Percentiles rank a stretch among this genome's conserved stretches.
Conservation (phyloP, 139 green algal genomes). For the Chlorella sp. region DNA sequence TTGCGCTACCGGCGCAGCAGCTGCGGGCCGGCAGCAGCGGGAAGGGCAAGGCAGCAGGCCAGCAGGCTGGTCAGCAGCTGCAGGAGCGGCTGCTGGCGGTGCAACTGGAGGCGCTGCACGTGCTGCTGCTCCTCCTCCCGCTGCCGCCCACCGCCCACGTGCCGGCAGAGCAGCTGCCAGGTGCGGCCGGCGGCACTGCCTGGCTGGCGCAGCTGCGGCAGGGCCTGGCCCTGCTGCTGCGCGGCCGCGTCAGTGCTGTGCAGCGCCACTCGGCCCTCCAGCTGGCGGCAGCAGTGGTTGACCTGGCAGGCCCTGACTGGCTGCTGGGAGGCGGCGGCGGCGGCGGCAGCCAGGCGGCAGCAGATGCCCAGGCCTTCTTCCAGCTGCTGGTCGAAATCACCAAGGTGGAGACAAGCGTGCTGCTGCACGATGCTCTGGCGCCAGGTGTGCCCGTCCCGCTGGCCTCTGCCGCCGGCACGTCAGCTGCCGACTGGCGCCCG, state of each 20-base stretch:
- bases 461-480: background rate
- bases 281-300: slow-evolving; percentile 52
- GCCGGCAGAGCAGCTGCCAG: background rate
- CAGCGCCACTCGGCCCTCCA: slow-evolving; percentile 66
- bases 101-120: slow-evolving; percentile 69
- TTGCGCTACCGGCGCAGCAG: slow-evolving; percentile 32
- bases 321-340: slow-evolving; percentile 37
- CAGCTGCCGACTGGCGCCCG: background rate
- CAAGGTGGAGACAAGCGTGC: slow-evolving; percentile 56
- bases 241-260: slow-evolving; percentile 34
- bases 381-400: slow-evolving; percentile 53
- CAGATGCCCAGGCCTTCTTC: slow-evolving; percentile 46
- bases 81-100: slow-evolving; percentile 16
- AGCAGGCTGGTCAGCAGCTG: background rate
- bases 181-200: background rate
- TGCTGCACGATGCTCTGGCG: slow-evolving; percentile 61
- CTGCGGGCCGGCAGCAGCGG: background rate
- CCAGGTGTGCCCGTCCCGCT: slow-evolving; percentile 22
- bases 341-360: background rate
- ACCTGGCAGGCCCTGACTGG: slow-evolving; percentile 55
- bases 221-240: slow-evolving; percentile 51
- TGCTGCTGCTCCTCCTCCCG: slow-evolving; percentile 66
- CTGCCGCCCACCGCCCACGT: background rate
- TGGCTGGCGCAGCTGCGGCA: slow-evolving; percentile 49
- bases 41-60: background rate